phyloP scores from a whole-genome alignment of 305 asterid genomes.

The Fraxinus baroniana region DNA sequence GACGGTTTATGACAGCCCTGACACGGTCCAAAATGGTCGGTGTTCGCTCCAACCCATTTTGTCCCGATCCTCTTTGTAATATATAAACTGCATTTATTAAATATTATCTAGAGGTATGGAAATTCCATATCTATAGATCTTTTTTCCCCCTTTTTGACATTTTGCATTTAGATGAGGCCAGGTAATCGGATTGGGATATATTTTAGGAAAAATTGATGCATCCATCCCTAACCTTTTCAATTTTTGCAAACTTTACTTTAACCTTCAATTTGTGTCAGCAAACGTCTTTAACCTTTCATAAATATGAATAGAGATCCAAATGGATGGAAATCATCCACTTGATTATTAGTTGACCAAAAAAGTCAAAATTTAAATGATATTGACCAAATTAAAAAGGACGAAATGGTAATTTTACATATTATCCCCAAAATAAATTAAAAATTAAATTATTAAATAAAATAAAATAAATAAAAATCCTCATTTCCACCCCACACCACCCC shows the following conservation, averaged over 20 bases:
- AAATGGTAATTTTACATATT: no score
- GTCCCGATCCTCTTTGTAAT: not conserved
- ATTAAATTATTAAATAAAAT: no score
- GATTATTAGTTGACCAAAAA: no score
- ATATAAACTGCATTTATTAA: slow-evolving; percentile 3
- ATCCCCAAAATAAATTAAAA: no score
- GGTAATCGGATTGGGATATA: not conserved
- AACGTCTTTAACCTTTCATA: not conserved
- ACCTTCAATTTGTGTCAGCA: not conserved
- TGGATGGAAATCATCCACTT: no score
- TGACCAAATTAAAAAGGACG: no score
- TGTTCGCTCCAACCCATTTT: slow-evolving; percentile 8
- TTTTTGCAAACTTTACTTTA: not conserved
- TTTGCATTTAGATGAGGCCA: not conserved
- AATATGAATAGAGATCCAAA: no score
- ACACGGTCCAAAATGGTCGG: slow-evolving; percentile 27
- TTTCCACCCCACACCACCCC: no score
- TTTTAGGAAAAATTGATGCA: not conserved
- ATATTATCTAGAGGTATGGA: not conserved
- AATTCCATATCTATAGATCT: not conserved
- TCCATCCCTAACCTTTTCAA: not conserved
- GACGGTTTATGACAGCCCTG: slow-evolving; percentile 32
- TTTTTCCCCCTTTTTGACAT: not conserved
- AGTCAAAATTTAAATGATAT: no score
- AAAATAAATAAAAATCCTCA: no score